Conservation (phyloP, 257 asterid species). For the Solanum verrucosum region DNA sequence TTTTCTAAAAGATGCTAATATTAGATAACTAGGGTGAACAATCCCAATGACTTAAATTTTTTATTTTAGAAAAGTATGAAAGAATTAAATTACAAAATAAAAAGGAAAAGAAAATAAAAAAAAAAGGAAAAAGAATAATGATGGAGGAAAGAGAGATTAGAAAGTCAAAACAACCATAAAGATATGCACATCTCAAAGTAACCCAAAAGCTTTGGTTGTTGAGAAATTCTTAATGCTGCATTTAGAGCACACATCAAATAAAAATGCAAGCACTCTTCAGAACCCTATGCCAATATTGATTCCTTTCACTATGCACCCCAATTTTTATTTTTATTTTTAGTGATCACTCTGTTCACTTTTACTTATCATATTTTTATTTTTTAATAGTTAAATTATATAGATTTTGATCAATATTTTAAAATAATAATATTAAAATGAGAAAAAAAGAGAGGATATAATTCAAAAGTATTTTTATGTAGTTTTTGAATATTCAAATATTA, state of each 20-base stretch:
- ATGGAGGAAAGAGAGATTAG: neutral
- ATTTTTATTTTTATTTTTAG: too few relatives aligned
- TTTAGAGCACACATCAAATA: neutral
- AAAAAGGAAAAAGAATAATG: neutral
- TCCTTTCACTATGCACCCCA: neutral
- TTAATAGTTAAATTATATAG: too few relatives aligned
- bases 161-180: constrained; percentile 32
- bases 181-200: constrained; percentile 18
- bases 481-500: too few relatives aligned
- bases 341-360: too few relatives aligned
- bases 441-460: too few relatives aligned
- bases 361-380: too few relatives aligned
- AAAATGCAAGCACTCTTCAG: neutral
- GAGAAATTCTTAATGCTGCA: constrained; percentile 27
- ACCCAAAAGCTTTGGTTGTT: constrained; percentile 28
- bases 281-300: neutral
- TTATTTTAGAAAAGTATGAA: too few relatives aligned
- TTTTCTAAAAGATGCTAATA: neutral
- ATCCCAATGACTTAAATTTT: too few relatives aligned
- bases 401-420: too few relatives aligned
- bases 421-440: too few relatives aligned
- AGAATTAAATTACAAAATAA: neutral
- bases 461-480: too few relatives aligned
- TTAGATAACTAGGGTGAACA: neutral
- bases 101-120: neutral